Evolutionary conservation across 208 protist genomes (phyloP), one percentile per base, ranked within the genome.

Genomic region (Leishmania tarentolae): DNA sequence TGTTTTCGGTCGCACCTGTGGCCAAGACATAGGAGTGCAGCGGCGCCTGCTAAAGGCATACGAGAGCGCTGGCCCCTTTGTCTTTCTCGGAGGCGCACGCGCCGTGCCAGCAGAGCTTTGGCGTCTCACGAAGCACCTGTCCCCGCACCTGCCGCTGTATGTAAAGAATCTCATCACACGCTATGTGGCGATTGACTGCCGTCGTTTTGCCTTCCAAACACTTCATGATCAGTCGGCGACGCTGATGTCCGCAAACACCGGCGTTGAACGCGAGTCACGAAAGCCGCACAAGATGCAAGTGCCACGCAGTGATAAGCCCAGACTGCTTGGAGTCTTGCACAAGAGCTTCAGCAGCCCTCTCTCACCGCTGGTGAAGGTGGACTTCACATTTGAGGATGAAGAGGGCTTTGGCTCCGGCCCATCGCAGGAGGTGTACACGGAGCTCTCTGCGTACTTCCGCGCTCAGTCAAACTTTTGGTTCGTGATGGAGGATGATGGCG

Each of bases 341-440:
- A 68, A 91, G 68, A 71, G 74, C n/a, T 93, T 97, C 83, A 46
- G 68, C n/a, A n/a, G 76, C 6, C 76, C 84, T 50, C 88, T 86
- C 6, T 87, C 92, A 19, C 78, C 89, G 40, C 88, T 92, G n/a
- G 88, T 86, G 68, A 92, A 90, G 46, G 66, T 98, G 0, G 92
- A 96, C 84, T 95, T 94, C 82, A 88, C 76, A 44, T 96, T 98
- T 81, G 83, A 86, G 56, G 88, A 81, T 24, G 95, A 98, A 81
- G 93, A 95, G 79, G 95, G 95, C 57, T 95, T 90, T 6, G 95
- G 95, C 59, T 93, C 89, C 35, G 95, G 95, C 0, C 95, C 95
- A 1, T 96, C 95, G 57, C 95, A 96, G 80, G 93, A 98, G 83
- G 79, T 98, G 28, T 98, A 98, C 86, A 83, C 92, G 13, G 91